Evolutionary conservation across 345 rosid genomes (phyloP), one percentile per base, ranked within the genome.

Genomic region (Alliaria petiolata): DNA sequence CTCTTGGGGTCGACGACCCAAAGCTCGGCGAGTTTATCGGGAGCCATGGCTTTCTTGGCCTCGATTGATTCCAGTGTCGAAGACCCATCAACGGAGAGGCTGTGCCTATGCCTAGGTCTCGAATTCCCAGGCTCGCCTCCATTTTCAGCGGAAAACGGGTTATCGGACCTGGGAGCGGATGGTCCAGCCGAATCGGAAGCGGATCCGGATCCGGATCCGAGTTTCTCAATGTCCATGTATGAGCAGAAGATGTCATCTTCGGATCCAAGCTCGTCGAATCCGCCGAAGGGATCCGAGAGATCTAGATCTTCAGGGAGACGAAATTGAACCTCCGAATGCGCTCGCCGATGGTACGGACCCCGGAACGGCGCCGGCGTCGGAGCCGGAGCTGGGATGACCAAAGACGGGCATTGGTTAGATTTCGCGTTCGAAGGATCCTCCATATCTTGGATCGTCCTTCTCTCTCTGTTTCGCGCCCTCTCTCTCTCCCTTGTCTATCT

Each of bases 21-120:
- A 66, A 91, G 79, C 82, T 91, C 95, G 16, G 90, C 95, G 19
- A 95, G 87, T 80, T 86, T 95, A 60, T 85, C 87, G 69, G 97
- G 93, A 76, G 87, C 90, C 99, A 95, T 88, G 64, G 99, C 97
- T 83, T 89, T 95, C 82, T 89, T 89, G 3, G 95, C 93, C 74
- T 95, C 96, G 20, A 91, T 85, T 1, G 91, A 81, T 61, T 88
- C 95, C 82, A 79, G 33, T 33, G 63, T 63, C 57, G 87, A 81
- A 8, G 83, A 81, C 50, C 90, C 92, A 63, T 87, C 97, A 53
- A 84, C 82, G 8, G 97, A 93, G 62, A 86, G 87, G 82, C 98
- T 90, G 55, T 93, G 83, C 65, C 95, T 78, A 55, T 95, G 99
- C 67, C 92, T 75, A 14, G 85, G 82, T 67, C 79, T 70, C 5